Evolutionary conservation across 2,329 filamentous ascomycete genomes (phyloP).

Genomic region (Bipolaris cookei): DNA sequence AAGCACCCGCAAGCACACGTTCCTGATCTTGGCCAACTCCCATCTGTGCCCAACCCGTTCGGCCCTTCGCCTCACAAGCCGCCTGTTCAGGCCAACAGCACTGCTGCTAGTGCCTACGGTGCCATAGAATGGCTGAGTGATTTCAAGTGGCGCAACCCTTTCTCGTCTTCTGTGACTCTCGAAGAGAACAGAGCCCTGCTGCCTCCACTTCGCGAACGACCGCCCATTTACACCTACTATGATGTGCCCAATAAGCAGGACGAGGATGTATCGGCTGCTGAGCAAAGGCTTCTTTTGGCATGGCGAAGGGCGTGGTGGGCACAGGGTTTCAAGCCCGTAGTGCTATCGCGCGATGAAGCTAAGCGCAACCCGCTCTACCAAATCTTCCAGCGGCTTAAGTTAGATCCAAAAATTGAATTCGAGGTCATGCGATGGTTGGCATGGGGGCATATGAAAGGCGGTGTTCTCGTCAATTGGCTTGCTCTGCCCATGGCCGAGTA

Average conservation of each 20-base stretch:
- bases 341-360: slow-evolving; percentile 80
- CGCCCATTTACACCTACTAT: slow-evolving; percentile 89
- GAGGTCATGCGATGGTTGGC: slow-evolving; percentile 86
- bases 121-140: slow-evolving; percentile 85
- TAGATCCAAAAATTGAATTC: slow-evolving; percentile 52
- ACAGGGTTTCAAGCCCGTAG: slow-evolving; percentile 84
- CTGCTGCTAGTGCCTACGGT: slow-evolving; percentile 60
- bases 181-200: slow-evolving; percentile 85
- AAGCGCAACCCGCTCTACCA: slow-evolving; percentile 81
- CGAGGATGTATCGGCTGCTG: slow-evolving; percentile 69
- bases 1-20: slow-evolving; percentile 47
- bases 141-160: slow-evolving; percentile 89
- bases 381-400: slow-evolving; percentile 63
- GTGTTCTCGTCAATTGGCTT: slow-evolving; percentile 79
- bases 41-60: slow-evolving; percentile 66
- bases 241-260: slow-evolving; percentile 71
- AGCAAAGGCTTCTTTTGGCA: slow-evolving; percentile 78
- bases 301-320: slow-evolving; percentile 98
- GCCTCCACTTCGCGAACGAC: slow-evolving; percentile 73
- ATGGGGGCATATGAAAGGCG: slow-evolving; percentile 89
- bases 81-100: slow-evolving; percentile 80
- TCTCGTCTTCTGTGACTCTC: slow-evolving; percentile 78
- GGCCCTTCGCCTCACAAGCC: slow-evolving; percentile 71
- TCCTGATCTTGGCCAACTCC: slow-evolving; percentile 40
- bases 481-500: slow-evolving; percentile 81